phyloP scores from a whole-genome alignment of 83 land plant genomes.

The Picea mariana region DNA sequence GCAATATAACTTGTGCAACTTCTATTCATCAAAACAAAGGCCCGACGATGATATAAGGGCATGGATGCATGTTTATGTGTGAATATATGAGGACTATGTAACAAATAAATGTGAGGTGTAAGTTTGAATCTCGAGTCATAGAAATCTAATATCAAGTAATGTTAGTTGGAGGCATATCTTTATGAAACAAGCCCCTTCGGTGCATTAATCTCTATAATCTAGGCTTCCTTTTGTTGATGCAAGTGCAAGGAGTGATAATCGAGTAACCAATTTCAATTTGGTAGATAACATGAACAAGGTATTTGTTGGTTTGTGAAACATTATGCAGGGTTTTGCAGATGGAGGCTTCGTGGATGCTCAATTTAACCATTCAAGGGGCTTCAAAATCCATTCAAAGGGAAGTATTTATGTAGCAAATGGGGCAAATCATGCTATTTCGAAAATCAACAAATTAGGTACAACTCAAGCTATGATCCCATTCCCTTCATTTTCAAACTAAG shows the following conservation, averaged over 20 bases:
- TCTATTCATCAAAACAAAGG: no score
- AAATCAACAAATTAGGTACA: constrained; percentile 46
- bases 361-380: constrained; percentile 42
- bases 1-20: no score
- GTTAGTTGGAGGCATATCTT: neutral
- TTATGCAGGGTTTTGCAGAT: constrained; percentile 31
- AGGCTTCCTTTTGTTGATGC: neutral
- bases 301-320: constrained; percentile 35
- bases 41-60: no score
- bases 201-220: neutral
- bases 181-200: no score
- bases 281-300: constrained; percentile 26
- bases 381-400: constrained; percentile 45
- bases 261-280: neutral
- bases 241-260: neutral
- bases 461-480: neutral
- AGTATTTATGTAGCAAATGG: constrained; percentile 65
- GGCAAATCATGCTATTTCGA: constrained; percentile 42
- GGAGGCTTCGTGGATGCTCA: constrained; percentile 32
- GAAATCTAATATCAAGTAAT: neutral
- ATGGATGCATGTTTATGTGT: no score
- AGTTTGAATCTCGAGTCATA: neutral
- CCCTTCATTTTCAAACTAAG: neutral
- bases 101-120: no score
- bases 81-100: no score